Evolutionary conservation across 768 basidiomycete genomes (phyloP).

Genomic region (Tricholoma matsutake): DNA sequence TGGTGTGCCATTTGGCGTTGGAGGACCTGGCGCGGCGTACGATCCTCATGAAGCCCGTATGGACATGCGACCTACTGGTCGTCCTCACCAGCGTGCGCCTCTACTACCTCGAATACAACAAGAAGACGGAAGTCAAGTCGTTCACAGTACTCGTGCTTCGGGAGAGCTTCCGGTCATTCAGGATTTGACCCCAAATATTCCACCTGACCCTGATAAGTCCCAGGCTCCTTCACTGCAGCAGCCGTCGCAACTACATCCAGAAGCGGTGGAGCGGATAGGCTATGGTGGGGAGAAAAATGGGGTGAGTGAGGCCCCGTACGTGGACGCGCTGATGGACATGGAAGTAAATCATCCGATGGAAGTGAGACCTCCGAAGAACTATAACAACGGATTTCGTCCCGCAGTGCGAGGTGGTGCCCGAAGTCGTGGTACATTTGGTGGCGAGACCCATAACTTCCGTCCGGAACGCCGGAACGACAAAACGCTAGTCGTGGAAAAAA

Average conservation of each 20-base stretch:
- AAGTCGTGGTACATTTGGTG: conserved; percentile 55
- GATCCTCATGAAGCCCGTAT: conserved; percentile 79
- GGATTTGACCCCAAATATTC: conserved; percentile 64
- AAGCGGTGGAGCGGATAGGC: conserved; percentile 7
- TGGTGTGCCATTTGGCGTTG: conserved; percentile 53
- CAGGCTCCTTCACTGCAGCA: conserved; percentile 15
- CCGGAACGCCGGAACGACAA: conserved; percentile 68
- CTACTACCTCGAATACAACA: conserved; percentile 53
- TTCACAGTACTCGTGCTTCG: conserved; percentile 40
- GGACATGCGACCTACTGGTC: conserved; percentile 62
- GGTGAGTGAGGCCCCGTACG: conserved; percentile 18
- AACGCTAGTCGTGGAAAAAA: conserved; percentile 92
- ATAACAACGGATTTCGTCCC: conserved; percentile 27
- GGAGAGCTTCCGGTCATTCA: conserved; percentile 84
- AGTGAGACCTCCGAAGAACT: conserved; percentile 30
- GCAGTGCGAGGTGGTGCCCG: conserved; percentile 32
- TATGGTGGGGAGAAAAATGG: conserved; percentile 25
- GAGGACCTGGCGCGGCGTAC: conserved; percentile 49
- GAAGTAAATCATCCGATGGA: conserved; percentile 30
- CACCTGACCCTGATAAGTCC: conserved; percentile 30
- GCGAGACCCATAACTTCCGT: conserved; percentile 63
- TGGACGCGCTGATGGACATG: conserved; percentile 30
- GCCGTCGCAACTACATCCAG: conserved; percentile 7
- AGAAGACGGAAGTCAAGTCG: conserved; percentile 45
- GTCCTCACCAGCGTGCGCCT: conserved; percentile 52